These are phyloP conservation scores for Solanum rostratum DNA, from an alignment of 257 asterid species.

Conservation along the genomic window DNA sequence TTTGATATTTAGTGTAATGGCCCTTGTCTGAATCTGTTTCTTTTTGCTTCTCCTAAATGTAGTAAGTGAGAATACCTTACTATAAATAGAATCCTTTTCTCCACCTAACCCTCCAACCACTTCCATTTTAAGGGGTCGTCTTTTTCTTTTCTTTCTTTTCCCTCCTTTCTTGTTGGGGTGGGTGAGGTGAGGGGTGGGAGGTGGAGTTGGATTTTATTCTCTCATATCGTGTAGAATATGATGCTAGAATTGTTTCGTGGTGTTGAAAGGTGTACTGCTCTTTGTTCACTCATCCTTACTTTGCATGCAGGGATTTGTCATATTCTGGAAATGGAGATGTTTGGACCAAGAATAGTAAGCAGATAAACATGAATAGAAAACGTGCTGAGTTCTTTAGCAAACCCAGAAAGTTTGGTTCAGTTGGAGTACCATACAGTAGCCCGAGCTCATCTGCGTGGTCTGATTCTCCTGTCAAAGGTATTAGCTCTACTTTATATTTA, in stretches of 20 bases:
- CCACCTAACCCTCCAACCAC: neutral
- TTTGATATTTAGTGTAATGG: neutral
- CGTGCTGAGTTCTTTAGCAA: constrained; percentile 64
- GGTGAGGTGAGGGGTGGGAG: neutral
- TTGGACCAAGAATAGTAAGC: constrained; percentile 21
- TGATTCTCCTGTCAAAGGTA: constrained; percentile 46
- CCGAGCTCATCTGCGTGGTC: constrained; percentile 31
- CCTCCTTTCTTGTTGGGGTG: neutral
- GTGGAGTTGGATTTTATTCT: neutral
- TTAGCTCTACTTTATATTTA: neutral
- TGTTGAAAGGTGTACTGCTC: neutral
- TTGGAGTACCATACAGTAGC: constrained; percentile 30
- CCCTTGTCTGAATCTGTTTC: neutral
- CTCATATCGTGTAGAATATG: neutral
- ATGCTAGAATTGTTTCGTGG: constrained; percentile 1
- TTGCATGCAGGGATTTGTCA: constrained; percentile 29
- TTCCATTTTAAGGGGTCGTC: neutral
- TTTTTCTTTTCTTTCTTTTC: neutral
- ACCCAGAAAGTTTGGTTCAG: constrained; percentile 25
- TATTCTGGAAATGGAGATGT: constrained; percentile 26
- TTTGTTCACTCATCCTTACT: neutral
- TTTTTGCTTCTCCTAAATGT: neutral
- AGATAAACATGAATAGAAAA: constrained; percentile 17
- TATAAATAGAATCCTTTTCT: neutral
- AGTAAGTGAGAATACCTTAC: neutral